Evolutionary conservation across 352 stramenopile genomes (phyloP), one percentile per base, ranked within the genome.

Genomic region (Globisporangium sylvaticum): DNA sequence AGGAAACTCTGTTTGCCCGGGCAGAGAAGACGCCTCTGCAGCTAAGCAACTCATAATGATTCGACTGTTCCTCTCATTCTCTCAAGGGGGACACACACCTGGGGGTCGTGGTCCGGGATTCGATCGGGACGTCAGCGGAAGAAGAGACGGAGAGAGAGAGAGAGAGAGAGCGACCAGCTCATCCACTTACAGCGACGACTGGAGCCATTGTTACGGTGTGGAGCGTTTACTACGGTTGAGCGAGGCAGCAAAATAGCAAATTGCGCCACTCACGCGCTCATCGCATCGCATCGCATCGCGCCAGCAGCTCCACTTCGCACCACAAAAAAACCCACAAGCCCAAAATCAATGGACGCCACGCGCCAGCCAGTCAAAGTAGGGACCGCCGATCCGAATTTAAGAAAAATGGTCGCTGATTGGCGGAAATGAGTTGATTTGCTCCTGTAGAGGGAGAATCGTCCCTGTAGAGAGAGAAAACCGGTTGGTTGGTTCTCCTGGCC

Each of bases 1-100:
- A 93, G 80, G 81, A 75, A 89, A 94, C 87, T 94, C 87, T 95
- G 87, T 88, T 82, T 91, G 84, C 84, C 81, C 83, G 81, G 86
- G 81, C 83, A 91, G 81, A 93, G 80, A 91, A 89, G 75, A 73
- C 79, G 77, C 62, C 83, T 93, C 85, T 91, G 82, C 85, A 93
- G 85, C 85, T 89, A 80, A 81, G 84, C 84, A 92, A 91, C 82
- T 85, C 76, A 88, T 83, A 75, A 54, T 71, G 76, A 69, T 46
- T 18, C 8, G 7, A 32, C 29, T 20, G 20, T 39, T 34, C 42
- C 44, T 34, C 39, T 34, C 39, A 58, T 29, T 57, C 24, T 46
- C 27, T 31, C 27, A 14, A 6, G 25, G 32, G 39, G 29, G 18
- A 55, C 37, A 68, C 63, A 58, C 39, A 68, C 55, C 63, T 68